Evolutionary conservation across 768 basidiomycete genomes (phyloP).

Genomic region (Tylopilus felleus): DNA sequence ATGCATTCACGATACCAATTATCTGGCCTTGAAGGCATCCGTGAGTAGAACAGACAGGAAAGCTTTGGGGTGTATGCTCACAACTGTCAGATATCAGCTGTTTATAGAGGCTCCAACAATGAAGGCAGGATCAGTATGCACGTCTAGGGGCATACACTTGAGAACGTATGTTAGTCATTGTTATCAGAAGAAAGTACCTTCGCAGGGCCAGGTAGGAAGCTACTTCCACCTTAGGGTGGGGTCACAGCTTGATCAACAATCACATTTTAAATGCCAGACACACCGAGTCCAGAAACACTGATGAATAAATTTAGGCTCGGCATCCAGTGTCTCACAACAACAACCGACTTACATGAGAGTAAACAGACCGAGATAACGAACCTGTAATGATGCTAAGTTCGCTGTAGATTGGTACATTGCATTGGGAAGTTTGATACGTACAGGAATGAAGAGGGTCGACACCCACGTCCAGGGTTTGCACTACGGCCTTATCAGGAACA

Average conservation of each 20-base stretch:
- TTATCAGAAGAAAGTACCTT: not conserved
- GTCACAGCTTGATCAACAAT: not conserved
- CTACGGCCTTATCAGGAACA: not conserved
- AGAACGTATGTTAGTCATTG: not conserved
- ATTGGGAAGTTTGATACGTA: not conserved
- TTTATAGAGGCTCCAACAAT: not conserved
- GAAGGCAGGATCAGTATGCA: not conserved
- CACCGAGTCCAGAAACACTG: not conserved
- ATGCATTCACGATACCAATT: not conserved
- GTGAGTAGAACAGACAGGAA: not conserved
- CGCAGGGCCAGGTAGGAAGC: not conserved
- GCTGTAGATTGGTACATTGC: not conserved
- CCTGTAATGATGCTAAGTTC: not conserved
- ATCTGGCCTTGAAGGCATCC: not conserved
- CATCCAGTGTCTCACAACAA: not conserved
- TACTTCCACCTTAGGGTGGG: not conserved
- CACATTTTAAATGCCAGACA: not conserved
- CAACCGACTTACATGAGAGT: not conserved
- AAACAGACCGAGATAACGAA: constrained; percentile 9
- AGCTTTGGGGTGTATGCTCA: not conserved
- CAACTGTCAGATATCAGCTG: not conserved
- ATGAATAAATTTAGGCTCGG: not conserved
- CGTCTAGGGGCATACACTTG: not conserved
- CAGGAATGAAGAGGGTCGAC: constrained; percentile 7
- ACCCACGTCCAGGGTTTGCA: constrained; percentile 8